phyloP scores from a whole-genome alignment of 2,329 filamentous ascomycete genomes.

The Zymoseptoria crescenta region DNA sequence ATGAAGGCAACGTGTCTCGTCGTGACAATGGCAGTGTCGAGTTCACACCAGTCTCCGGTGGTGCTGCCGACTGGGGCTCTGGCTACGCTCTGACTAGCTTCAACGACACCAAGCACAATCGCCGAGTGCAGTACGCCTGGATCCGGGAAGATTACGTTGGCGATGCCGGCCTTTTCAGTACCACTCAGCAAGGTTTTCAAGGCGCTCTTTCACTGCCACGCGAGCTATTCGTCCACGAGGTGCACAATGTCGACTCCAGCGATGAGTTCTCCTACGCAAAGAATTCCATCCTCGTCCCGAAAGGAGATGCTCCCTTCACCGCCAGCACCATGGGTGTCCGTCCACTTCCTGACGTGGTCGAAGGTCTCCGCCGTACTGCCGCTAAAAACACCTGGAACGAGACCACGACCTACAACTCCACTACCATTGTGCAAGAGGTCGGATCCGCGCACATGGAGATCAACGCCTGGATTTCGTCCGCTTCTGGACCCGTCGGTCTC shows the following conservation, averaged over 20 bases:
- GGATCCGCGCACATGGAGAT: constrained; percentile 36
- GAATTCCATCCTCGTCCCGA: constrained; percentile 19
- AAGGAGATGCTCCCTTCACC: constrained; percentile 32
- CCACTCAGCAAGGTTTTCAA: constrained; percentile 38
- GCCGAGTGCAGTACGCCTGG: constrained; percentile 43
- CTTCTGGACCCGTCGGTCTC: constrained; percentile 36
- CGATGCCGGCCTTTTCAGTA: constrained; percentile 32
- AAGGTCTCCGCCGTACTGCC: constrained; percentile 29
- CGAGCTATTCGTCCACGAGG: constrained; percentile 41
- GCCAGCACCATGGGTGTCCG: constrained; percentile 39
- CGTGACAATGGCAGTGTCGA: constrained; percentile 38
- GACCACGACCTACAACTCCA: constrained; percentile 20
- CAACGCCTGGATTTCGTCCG: constrained; percentile 31
- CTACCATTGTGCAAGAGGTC: constrained; percentile 22
- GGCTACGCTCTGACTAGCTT: constrained; percentile 41
- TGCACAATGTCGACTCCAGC: constrained; percentile 30
- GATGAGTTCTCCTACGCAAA: constrained; percentile 19
- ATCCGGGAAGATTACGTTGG: constrained; percentile 36
- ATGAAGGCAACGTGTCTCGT: constrained; percentile 36
- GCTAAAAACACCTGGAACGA: constrained; percentile 19
- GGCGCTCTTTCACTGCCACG: constrained; percentile 38
- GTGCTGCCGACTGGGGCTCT: constrained; percentile 38
- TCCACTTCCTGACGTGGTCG: constrained; percentile 39
- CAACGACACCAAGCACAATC: constrained; percentile 42
- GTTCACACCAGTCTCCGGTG: constrained; percentile 39